Conservation (phyloP, 208 protist species). For the Trypanosoma brucei region DNA sequence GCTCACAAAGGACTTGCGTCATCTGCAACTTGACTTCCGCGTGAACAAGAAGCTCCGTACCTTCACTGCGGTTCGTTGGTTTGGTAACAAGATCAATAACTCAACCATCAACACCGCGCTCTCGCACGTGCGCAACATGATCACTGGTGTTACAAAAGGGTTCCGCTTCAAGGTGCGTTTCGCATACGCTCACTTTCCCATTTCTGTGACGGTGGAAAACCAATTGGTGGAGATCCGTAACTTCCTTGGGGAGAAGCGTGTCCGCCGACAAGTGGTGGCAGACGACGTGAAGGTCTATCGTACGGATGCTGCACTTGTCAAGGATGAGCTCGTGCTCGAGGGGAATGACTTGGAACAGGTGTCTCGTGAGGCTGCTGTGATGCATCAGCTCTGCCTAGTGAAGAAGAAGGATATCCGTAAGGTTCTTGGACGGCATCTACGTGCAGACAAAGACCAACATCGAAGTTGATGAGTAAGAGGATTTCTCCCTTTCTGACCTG, state of each 20-base stretch:
- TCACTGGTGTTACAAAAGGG: slow-evolving; percentile 98
- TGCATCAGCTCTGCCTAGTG: slow-evolving; percentile 95
- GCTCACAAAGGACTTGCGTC: slow-evolving; percentile 91
- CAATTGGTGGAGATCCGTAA: slow-evolving; percentile 98
- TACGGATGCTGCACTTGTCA: slow-evolving; percentile 86
- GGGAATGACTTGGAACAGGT: slow-evolving; percentile 95
- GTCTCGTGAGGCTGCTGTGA: slow-evolving; percentile 91
- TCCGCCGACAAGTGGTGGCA: slow-evolving; percentile 87
- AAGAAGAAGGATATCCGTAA: slow-evolving; percentile 99
- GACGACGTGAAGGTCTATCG: slow-evolving; percentile 87
- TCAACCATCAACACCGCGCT: slow-evolving; percentile 95
- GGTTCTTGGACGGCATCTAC: slow-evolving; percentile 99
- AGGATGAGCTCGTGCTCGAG: slow-evolving; percentile 97
- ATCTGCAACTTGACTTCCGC: slow-evolving; percentile 90
- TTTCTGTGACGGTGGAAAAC: slow-evolving; percentile 94
- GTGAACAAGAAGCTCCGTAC: slow-evolving; percentile 57
- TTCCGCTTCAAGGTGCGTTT: slow-evolving; percentile 99
- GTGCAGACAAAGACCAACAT: slow-evolving; percentile 94
- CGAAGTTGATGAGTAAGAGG: slow-evolving; percentile 47
- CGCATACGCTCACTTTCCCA: slow-evolving; percentile 99
- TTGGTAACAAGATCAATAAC: slow-evolving; percentile 92
- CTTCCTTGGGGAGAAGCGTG: slow-evolving; percentile 99
- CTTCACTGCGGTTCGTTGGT: slow-evolving; percentile 93
- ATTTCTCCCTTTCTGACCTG: slow-evolving; percentile 8
- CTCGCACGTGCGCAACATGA: slow-evolving; percentile 98